Evolutionary conservation across 495 filamentous ascomycete species (phyloP), one percentile per base, ranked within the genome.

Genomic region (Bacidia rubella): DNA sequence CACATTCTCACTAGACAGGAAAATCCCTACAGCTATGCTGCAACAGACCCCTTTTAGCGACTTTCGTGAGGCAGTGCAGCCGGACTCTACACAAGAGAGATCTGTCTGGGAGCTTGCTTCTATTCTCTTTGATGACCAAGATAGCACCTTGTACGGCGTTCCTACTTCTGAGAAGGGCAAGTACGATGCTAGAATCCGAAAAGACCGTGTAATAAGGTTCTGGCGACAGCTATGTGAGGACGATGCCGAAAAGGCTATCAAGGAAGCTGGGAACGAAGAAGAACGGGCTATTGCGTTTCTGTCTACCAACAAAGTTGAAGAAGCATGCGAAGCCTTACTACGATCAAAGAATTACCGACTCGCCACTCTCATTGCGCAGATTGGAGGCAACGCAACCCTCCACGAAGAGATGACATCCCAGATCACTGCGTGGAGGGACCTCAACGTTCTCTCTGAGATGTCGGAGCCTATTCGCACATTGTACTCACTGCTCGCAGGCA

Each of bases 401-500:
- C 78, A 76, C 54, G 75, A 76, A 51, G 79, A 89, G 57, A 82
- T 95, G 62, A 68, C 70, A 20, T 71, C 77, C 29, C 92, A 98
- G 65, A 73, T 98, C 46, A 79, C 80, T 38, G 78, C 84, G 46
- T 98, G 92, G 92, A 78, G 80, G 29, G 78, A 85, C 15, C 77
- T 82, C 39, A 82, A 86, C 55, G 76, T 86, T 2, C 73, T 90
- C 24, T 84, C 88, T 11, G 92, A 98, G 64, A 83, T 96, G 65
- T 81, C 71, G n/a, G 81, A 92, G 56, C 77, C 85, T 11, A 77
- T 94, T 32, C 82, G 93, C 24, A 83, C 89, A 3, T 68, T 98
- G 45, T 98, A 95, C 61, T 88, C 92, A 61, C 73, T 98, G 9
- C 72, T 95, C 9, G 81, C 87, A 27, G 92, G 93, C 48, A 92